Percentiles rank a stretch among this genome's conserved stretches.
Conservation (phyloP, 148 eudicot genomes). For the Euryodendron excelsum region DNA sequence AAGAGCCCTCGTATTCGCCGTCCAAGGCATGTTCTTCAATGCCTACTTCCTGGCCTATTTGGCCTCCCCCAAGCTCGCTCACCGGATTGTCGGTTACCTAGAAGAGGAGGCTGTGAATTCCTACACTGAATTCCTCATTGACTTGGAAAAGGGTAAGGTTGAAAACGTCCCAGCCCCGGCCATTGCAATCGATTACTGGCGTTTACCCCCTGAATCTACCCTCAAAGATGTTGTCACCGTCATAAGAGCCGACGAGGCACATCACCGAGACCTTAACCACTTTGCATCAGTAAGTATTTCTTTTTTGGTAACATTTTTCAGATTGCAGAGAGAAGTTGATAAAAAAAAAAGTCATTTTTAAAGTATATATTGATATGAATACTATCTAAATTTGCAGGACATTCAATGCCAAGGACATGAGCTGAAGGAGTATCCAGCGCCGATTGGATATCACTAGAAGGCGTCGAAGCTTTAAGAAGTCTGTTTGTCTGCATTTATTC, state of each 20-base stretch:
- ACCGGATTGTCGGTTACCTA: conserved; percentile 17
- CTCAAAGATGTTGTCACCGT: conserved; percentile 19
- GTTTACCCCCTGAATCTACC: conserved; percentile 15
- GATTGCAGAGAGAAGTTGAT: no score
- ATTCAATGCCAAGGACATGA: no score
- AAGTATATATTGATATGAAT: no score
- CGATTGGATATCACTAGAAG: no score
- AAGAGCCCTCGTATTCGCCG: conserved; percentile 10
- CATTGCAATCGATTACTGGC: conserved; percentile 23
- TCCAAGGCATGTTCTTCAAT: conserved; percentile 21
- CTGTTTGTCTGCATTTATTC: no score
- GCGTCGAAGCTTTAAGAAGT: no score
- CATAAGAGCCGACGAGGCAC: conserved; percentile 24
- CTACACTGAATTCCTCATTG: conserved; percentile 16
- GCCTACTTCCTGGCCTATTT: conserved; percentile 19
- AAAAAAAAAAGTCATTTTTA: no score
- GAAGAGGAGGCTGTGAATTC: conserved; percentile 26
- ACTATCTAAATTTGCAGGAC: no score
- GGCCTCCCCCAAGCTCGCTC: conserved; percentile 19
- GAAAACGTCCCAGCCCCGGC: conserved; percentile 23
- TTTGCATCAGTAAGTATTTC: conserved; percentile 22
- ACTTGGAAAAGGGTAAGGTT: conserved; percentile 17
- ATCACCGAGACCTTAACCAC: conserved; percentile 26
- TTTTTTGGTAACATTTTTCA: no score
- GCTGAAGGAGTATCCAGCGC: no score